Conservation (phyloP, 805 yeast genomes). For the Kodamaea hsintzibuensis region DNA sequence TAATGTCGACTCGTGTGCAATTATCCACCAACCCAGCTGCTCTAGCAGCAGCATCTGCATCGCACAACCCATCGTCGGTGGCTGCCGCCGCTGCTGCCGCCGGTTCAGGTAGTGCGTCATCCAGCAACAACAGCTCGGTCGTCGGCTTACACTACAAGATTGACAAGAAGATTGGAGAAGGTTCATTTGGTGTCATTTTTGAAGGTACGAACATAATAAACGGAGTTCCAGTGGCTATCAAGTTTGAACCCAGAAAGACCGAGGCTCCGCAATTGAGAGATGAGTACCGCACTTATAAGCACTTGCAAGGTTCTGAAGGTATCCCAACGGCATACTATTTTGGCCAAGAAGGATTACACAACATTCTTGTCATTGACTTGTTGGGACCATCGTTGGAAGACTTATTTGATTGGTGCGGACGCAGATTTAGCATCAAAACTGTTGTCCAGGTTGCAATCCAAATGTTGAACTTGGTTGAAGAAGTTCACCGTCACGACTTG, state of each 20-base stretch:
- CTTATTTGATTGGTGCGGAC: slow-evolving; percentile 85
- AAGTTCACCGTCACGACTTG: slow-evolving; percentile 73
- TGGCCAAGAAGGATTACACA: slow-evolving; percentile 84
- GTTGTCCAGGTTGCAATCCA: slow-evolving; percentile 75
- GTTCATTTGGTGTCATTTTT: slow-evolving; percentile 82
- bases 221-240: slow-evolving; percentile 69
- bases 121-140: slow-evolving; percentile 37
- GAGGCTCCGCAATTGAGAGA: slow-evolving; percentile 85
- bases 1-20: slow-evolving; percentile 30
- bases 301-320: slow-evolving; percentile 66
- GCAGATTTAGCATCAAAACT: slow-evolving; percentile 69
- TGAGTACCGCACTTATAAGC: slow-evolving; percentile 77
- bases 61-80: slow-evolving; percentile 21
- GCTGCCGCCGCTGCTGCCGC: slow-evolving; percentile 17
- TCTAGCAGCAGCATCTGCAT: slow-evolving; percentile 40
- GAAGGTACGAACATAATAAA: slow-evolving; percentile 76
- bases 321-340: slow-evolving; percentile 83
- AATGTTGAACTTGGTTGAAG: slow-evolving; percentile 71
- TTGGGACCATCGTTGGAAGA: slow-evolving; percentile 83
- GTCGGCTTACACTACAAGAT: slow-evolving; percentile 72
- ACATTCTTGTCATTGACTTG: slow-evolving; percentile 72
- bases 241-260: slow-evolving; percentile 76
- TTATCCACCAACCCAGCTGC: slow-evolving; percentile 37
- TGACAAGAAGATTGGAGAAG: slow-evolving; percentile 85
- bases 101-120: slow-evolving; percentile 15